Evolutionary conservation across 176 grass and related monocot genomes (phyloP).

Genomic region (Echinochloa phyllopogon): DNA sequence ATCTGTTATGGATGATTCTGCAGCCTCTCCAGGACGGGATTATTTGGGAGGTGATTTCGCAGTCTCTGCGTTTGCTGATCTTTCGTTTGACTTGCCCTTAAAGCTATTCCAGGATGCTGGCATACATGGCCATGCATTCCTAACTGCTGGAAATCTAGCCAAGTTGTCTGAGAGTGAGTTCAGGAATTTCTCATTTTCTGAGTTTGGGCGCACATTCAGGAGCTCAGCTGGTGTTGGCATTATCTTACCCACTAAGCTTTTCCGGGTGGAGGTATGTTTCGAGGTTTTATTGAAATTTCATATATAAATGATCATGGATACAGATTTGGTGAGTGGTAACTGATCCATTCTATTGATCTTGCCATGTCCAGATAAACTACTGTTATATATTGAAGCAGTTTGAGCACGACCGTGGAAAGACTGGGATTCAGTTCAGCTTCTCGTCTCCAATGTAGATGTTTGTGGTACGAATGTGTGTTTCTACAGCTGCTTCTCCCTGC

Average conservation of each 20-base stretch:
- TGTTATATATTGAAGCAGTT: constrained; percentile 74
- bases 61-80: constrained; percentile 72
- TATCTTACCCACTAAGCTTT: constrained; percentile 64
- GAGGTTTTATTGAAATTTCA: not conserved
- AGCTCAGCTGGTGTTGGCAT: constrained; percentile 76
- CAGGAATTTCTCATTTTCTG: constrained; percentile 53
- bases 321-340: constrained; percentile 2
- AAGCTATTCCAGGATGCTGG: constrained; percentile 64
- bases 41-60: constrained; percentile 67
- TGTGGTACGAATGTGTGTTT: not conserved
- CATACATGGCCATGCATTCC: constrained; percentile 78
- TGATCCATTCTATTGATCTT: constrained; percentile 12
- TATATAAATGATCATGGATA: constrained; percentile 2
- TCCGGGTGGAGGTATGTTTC: constrained; percentile 65
- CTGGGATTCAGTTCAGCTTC: constrained; percentile 86
- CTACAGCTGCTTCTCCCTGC: not conserved
- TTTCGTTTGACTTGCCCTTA: constrained; percentile 83
- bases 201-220: constrained; percentile 62
- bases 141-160: constrained; percentile 66
- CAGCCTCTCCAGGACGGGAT: constrained; percentile 46
- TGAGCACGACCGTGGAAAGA: constrained; percentile 71
- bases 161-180: constrained; percentile 60
- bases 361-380: constrained; percentile 67
- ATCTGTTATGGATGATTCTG: constrained; percentile 34
- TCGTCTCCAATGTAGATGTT: constrained; percentile 52